Evolutionary conservation across 306 rosid genomes (phyloP), one percentile per base, ranked within the genome.

Genomic region (Argentina anserina): DNA sequence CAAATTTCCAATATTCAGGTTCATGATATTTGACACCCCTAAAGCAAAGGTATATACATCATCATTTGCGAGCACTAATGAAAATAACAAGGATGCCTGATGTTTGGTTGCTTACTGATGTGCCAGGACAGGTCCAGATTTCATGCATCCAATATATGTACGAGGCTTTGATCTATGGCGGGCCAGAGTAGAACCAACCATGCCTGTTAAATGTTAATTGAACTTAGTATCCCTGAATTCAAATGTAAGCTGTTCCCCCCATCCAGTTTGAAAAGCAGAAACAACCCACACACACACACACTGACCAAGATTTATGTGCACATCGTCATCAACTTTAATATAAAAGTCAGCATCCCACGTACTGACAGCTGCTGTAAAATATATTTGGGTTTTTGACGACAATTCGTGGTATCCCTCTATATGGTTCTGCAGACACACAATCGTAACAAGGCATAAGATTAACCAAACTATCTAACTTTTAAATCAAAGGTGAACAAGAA

Each of bases 291-390:
- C 47, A 64, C 36, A 33, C 34, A 56, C 47, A 64, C 14, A 75
- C 84, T 62, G 68, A 86, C 90, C 90, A 62, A 86, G 82, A 74
- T 86, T 86, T 70, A 86, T 65, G 79, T 84, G 88, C 72, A 86
- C 90, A 84, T 86, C 90, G 52, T 86, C 90, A 29, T 86, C 90
- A 71, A 86, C 90, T 83, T 83, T 86, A 78, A 86, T 86, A 50
- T 75, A 86, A 79, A 86, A 86, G 76, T 86, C 87, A 53, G 90
- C 90, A 81, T 86, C 90, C 90, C 90, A 86, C 71, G 76, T 86
- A 39, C 78, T 77, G 73, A 83, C 90, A 60, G 87, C 87, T 14
- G 87, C 63, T 36, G 90, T 73, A 73, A 86, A 86, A 68, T 83
- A 86, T 60, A 71, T 70, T 67, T 86, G 86, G 58, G 90, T 86